Percentiles rank a stretch among this genome's conserved stretches.
These are phyloP conservation scores for Capillidium heterosporum DNA, from an alignment of 371 early-diverging fungal genomes.

Conservation along the genomic window DNA sequence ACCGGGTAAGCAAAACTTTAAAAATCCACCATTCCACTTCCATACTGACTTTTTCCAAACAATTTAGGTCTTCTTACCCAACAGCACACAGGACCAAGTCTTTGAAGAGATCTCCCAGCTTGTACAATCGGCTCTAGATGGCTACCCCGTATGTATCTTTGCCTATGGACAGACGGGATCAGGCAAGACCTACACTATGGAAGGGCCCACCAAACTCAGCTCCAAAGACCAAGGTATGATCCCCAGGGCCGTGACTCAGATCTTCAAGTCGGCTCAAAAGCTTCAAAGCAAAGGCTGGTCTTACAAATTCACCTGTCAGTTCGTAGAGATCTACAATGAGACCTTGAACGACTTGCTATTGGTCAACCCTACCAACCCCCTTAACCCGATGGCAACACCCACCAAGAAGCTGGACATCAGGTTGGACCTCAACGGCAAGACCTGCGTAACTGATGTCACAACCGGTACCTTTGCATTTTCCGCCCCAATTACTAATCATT, in stretches of 20 bases:
- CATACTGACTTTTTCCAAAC: not conserved
- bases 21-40: no score
- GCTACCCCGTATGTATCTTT: conserved; percentile 97
- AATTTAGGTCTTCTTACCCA: conserved; percentile 47
- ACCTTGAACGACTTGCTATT: conserved; percentile 66
- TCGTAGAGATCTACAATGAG: conserved; percentile 96
- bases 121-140: conserved; percentile 91
- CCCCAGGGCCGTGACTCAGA: conserved; percentile 70
- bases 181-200: conserved; percentile 89
- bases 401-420: conserved; percentile 64
- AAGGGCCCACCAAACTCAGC: conserved; percentile 30
- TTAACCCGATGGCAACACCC: conserved; percentile 7
- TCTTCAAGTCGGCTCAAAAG: conserved; percentile 56
- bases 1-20: conserved; percentile 20
- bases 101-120: conserved; percentile 91
- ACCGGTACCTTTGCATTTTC: conserved; percentile 20
- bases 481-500: not conserved
- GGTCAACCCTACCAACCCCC: conserved; percentile 6
- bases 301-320: conserved; percentile 71
- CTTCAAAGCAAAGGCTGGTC: conserved; percentile 69
- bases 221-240: conserved; percentile 58
- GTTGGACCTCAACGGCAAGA: conserved; percentile 50
- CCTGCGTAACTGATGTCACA: conserved; percentile 56
- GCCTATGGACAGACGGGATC: conserved; percentile 99
- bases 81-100: conserved; percentile 55